phyloP scores from a whole-genome alignment of 192 early-diverging fungal genomes.

The Mortierella claussenii region DNA sequence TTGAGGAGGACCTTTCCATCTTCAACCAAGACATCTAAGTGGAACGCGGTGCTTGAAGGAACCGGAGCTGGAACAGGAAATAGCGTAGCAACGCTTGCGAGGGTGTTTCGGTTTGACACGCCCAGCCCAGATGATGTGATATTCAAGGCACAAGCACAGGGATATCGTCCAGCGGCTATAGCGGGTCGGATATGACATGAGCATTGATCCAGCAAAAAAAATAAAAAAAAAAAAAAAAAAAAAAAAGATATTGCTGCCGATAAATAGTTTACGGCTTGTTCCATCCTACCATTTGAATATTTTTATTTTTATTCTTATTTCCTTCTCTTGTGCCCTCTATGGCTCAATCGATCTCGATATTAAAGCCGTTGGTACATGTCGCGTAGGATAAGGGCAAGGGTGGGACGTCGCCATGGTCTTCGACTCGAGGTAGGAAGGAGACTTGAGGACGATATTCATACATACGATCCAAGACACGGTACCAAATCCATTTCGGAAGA shows the following conservation, averaged over 20 bases:
- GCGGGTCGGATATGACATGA: slow-evolving; percentile 4
- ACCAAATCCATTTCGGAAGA: slow-evolving; percentile 40
- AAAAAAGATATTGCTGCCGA: neutral
- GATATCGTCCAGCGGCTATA: slow-evolving; percentile 33
- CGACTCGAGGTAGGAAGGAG: slow-evolving; percentile 19
- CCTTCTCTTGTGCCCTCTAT: neutral
- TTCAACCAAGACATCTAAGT: neutral
- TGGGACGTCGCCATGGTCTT: slow-evolving; percentile 17
- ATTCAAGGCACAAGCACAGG: slow-evolving; percentile 70
- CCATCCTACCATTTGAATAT: neutral
- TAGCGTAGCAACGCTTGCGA: neutral
- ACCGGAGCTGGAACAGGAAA: neutral
- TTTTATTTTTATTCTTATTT: slow-evolving; percentile 1
- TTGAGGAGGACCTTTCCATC: neutral
- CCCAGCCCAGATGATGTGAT: slow-evolving; percentile 90
- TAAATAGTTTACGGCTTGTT: neutral
- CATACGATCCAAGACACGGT: slow-evolving; percentile 25
- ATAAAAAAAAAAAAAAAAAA: slow-evolving; percentile 1
- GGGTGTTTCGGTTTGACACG: slow-evolving; percentile 73
- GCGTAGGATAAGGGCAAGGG: slow-evolving; percentile 9
- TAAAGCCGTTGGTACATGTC: neutral
- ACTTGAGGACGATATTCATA: slow-evolving; percentile 38
- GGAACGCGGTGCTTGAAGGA: too few species aligned
- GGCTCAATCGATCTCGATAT: slow-evolving; percentile 1
- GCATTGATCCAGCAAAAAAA: neutral